Conservation (phyloP, 805 yeast genomes). For the Candida boidinii region DNA sequence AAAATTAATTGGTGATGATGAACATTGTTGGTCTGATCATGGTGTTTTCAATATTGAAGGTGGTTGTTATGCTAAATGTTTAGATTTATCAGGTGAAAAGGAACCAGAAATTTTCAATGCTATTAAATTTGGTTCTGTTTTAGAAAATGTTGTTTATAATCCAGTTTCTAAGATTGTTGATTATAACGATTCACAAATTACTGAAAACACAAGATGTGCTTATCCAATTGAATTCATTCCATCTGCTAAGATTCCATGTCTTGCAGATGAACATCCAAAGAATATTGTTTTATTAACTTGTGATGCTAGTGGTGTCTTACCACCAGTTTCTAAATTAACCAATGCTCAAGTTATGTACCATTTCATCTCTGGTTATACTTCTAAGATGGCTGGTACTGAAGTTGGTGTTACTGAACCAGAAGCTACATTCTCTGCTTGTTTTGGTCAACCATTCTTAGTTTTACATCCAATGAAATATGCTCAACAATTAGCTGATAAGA, state of each 20-base stretch:
- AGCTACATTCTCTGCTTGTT: slow-evolving; percentile 97
- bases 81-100: slow-evolving; percentile 80
- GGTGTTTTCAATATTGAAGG: slow-evolving; percentile 99
- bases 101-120: slow-evolving; percentile 98
- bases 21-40: slow-evolving; percentile 97
- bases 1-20: slow-evolving; percentile 94
- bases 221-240: slow-evolving; percentile 97
- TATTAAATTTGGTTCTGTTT: slow-evolving; percentile 86
- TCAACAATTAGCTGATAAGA: slow-evolving; percentile 90
- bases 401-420: slow-evolving; percentile 98
- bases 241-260: slow-evolving; percentile 92
- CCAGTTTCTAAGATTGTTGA: slow-evolving; percentile 73
- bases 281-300: slow-evolving; percentile 90
- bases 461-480: slow-evolving; percentile 98
- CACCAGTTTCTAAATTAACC: slow-evolving; percentile 90
- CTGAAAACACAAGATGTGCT: slow-evolving; percentile 98
- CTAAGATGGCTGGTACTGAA: slow-evolving; percentile 99
- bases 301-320: slow-evolving; percentile 96
- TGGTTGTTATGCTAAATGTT: slow-evolving; percentile 98
- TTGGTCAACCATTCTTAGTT: slow-evolving; percentile 98
- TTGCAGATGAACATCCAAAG: slow-evolving; percentile 83
- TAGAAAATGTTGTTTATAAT: slow-evolving; percentile 90
- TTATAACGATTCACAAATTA: slow-evolving; percentile 69
- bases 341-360: slow-evolving; percentile 98
- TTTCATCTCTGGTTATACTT: slow-evolving; percentile 96